These are phyloP conservation scores for Blastocystis sp. DNA, from an alignment of 352 stramenopile genomes.

Conservation along the genomic window DNA sequence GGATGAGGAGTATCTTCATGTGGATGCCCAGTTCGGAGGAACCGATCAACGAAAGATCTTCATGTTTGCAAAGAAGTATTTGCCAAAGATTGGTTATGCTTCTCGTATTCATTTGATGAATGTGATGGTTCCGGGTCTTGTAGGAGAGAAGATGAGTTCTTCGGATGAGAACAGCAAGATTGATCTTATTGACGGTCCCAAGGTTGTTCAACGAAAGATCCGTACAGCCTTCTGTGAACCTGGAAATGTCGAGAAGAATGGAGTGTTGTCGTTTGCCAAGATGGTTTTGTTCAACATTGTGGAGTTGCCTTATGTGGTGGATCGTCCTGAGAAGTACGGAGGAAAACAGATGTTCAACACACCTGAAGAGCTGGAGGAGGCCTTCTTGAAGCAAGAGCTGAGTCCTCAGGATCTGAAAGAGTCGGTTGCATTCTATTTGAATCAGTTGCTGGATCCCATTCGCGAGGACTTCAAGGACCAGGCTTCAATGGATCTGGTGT, in stretches of 20 bases:
- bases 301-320: constrained; percentile 40
- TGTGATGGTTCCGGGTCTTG: constrained; percentile 44
- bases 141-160: constrained; percentile 60
- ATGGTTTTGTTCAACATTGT: constrained; percentile 60
- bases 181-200: constrained; percentile 43
- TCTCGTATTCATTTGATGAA: constrained; percentile 60
- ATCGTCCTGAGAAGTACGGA: constrained; percentile 57
- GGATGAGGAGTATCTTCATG: constrained; percentile 55
- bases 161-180: constrained; percentile 61
- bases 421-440: constrained; percentile 29
- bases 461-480: constrained; percentile 25
- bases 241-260: constrained; percentile 57
- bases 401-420: constrained; percentile 53
- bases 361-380: constrained; percentile 9
- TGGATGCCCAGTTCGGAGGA: constrained; percentile 59
- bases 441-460: constrained; percentile 53
- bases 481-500: constrained; percentile 1
- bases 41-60: constrained; percentile 61
- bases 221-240: constrained; percentile 57
- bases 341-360: constrained; percentile 46
- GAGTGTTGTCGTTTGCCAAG: constrained; percentile 47
- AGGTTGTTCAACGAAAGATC: constrained; percentile 45
- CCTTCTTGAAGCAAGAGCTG: constrained; percentile 16
- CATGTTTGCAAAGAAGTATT: constrained; percentile 61
- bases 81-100: constrained; percentile 58